A percentile compares a stretch with the other conserved stretches of the same genome.
phyloP scores from a whole-genome alignment of 345 rosid genomes.

The Hibiscus mutabilis region DNA sequence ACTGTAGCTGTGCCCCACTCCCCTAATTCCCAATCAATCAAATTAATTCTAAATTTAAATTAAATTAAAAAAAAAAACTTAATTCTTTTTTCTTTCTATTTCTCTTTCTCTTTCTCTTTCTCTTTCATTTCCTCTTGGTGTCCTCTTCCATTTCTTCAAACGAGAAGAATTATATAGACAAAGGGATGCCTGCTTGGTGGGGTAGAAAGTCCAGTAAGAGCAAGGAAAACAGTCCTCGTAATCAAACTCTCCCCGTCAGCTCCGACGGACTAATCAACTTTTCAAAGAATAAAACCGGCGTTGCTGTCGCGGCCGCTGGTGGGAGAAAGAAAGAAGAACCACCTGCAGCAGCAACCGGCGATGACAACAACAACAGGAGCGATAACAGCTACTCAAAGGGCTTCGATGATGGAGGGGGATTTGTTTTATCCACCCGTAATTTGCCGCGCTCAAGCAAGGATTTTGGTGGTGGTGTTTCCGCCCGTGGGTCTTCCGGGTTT shows the following conservation, averaged over 20 bases:
- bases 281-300: neutral
- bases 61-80: neutral
- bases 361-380: slow-evolving; percentile 12
- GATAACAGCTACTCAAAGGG: slow-evolving; percentile 16
- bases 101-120: neutral
- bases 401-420: slow-evolving; percentile 25
- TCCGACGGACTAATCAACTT: slow-evolving; percentile 20
- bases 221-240: slow-evolving; percentile 38
- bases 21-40: too few relatives aligned
- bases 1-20: too few relatives aligned
- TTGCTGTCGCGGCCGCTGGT: neutral
- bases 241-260: slow-evolving; percentile 4
- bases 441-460: slow-evolving; percentile 52
- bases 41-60: too few relatives aligned
- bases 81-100: neutral
- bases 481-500: slow-evolving; percentile 47
- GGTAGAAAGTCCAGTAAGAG: slow-evolving; percentile 44
- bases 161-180: neutral
- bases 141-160: neutral
- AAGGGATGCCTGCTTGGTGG: slow-evolving; percentile 81
- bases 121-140: neutral
- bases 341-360: neutral
- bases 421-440: slow-evolving; percentile 19
- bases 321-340: too few relatives aligned
- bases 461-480: slow-evolving; percentile 21